Evolutionary conservation across 2,329 filamentous ascomycete genomes (phyloP).

Genomic region (Pseudofabraea citricarpa): DNA sequence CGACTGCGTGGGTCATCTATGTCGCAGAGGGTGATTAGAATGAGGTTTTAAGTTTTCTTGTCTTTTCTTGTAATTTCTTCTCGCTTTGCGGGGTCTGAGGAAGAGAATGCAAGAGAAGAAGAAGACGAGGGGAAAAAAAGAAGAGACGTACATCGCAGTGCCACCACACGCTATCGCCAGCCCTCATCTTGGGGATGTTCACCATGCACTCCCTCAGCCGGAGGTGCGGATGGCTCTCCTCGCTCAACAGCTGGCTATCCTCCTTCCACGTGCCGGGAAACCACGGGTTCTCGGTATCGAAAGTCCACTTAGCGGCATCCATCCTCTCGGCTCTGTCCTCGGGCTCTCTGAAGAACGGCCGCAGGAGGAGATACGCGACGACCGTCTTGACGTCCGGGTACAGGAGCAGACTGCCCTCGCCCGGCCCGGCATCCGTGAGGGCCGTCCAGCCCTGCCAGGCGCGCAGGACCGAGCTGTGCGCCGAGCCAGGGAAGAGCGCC

Average conservation of each 20-base stretch:
- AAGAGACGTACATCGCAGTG: constrained; percentile 34
- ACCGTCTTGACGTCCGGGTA: constrained; percentile 33
- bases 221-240: constrained; percentile 33
- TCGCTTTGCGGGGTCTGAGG: too few relatives aligned
- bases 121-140: neutral
- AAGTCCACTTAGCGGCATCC: constrained; percentile 32
- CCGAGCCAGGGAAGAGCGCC: constrained; percentile 29
- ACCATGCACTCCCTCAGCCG: constrained; percentile 32
- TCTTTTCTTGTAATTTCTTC: too few relatives aligned
- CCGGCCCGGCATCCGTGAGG: constrained; percentile 29
- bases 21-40: neutral
- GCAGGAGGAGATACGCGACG: constrained; percentile 36
- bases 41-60: too few relatives aligned
- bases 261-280: constrained; percentile 34
- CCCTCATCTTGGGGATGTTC: constrained; percentile 31
- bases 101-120: neutral
- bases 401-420: constrained; percentile 34
- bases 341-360: constrained; percentile 36
- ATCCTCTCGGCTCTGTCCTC: constrained; percentile 24
- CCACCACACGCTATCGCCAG: constrained; percentile 38
- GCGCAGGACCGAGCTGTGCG: constrained; percentile 33
- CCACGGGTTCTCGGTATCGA: constrained; percentile 26
- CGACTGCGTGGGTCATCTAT: constrained; percentile 34
- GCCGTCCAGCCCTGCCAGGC: constrained; percentile 39
- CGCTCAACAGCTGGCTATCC: constrained; percentile 32